Percentiles rank a stretch among this genome's conserved stretches.
Conservation (phyloP, 31 red algal genomes). For the Porphyra umbilicalis region DNA sequence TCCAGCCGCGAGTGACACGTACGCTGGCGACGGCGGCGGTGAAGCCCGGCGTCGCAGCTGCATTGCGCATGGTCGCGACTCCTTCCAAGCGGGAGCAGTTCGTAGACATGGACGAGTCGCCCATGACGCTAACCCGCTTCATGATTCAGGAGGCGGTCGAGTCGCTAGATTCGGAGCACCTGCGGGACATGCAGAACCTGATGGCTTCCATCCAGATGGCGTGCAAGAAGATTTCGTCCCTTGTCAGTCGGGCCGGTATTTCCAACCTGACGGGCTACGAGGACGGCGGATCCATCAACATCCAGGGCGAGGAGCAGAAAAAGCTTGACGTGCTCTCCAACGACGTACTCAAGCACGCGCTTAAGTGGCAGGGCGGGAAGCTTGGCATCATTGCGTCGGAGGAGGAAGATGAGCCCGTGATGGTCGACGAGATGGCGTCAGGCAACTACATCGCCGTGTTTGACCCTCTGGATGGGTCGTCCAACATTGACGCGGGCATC, state of each 20-base stretch:
- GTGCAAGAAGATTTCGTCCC: conserved; percentile 89
- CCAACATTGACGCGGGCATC: conserved; percentile 90
- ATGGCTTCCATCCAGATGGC: conserved; percentile 84
- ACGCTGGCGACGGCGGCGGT: not conserved
- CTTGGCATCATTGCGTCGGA: conserved; percentile 90
- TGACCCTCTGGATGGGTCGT: conserved; percentile 90
- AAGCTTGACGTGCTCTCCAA: conserved; percentile 91
- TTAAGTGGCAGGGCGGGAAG: conserved; percentile 75
- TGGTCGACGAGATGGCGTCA: conserved; percentile 78
- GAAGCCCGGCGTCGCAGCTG: not conserved
- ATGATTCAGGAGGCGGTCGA: conserved; percentile 67
- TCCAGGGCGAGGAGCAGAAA: conserved; percentile 96
- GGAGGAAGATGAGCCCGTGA: conserved; percentile 93
- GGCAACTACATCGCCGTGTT: conserved; percentile 92
- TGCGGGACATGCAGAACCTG: conserved; percentile 79
- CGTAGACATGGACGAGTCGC: conserved; percentile 51
- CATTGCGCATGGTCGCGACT: conserved; percentile 34
- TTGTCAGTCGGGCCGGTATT: conserved; percentile 87
- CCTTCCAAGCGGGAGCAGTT: conserved; percentile 2
- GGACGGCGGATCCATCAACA: conserved; percentile 53
- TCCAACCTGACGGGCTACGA: conserved; percentile 76
- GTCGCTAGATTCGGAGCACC: conserved; percentile 56
- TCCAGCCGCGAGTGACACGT: not conserved
- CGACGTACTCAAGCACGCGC: conserved; percentile 93
- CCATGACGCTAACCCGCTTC: conserved; percentile 77